Evolutionary conservation across 1,284 basidiomycete genomes (phyloP).

Genomic region (Agroathelia rolfsii): DNA sequence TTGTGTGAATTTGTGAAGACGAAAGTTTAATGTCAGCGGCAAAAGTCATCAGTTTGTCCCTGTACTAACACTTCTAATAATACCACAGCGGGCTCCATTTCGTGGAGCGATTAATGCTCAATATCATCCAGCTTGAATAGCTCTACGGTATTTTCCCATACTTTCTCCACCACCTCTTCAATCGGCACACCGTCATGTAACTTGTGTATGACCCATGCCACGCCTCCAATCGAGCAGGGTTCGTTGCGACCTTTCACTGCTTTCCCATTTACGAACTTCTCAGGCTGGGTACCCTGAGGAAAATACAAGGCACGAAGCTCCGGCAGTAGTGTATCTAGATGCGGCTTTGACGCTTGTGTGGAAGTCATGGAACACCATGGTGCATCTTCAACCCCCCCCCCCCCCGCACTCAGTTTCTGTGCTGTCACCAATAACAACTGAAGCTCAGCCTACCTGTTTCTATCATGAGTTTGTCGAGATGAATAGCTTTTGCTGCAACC

Average conservation of each 20-base stretch:
- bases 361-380: conserved; percentile 80
- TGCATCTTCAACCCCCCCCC: conserved; percentile 59
- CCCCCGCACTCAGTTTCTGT: too few relatives aligned
- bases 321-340: conserved; percentile 45
- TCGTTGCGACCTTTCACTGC: conserved; percentile 82
- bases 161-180: conserved; percentile 49
- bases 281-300: conserved; percentile 51
- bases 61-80: too few relatives aligned
- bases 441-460: conserved; percentile 75
- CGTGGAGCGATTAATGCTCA: too few relatives aligned
- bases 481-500: conserved; percentile 48
- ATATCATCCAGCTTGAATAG: conserved; percentile 51
- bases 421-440: too few relatives aligned
- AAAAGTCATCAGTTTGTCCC: too few relatives aligned
- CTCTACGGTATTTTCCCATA: conserved; percentile 59
- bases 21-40: too few relatives aligned
- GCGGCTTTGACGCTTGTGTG: conserved; percentile 60
- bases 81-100: too few relatives aligned
- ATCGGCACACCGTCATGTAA: conserved; percentile 45
- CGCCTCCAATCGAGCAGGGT: conserved; percentile 60
- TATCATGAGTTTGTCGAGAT: conserved; percentile 58
- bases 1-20: too few relatives aligned
- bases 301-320: conserved; percentile 42
- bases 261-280: conserved; percentile 53
- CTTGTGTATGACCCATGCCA: conserved; percentile 69